Conservation (phyloP, 164 flowering plant species). For the Aristolochia contorta region DNA sequence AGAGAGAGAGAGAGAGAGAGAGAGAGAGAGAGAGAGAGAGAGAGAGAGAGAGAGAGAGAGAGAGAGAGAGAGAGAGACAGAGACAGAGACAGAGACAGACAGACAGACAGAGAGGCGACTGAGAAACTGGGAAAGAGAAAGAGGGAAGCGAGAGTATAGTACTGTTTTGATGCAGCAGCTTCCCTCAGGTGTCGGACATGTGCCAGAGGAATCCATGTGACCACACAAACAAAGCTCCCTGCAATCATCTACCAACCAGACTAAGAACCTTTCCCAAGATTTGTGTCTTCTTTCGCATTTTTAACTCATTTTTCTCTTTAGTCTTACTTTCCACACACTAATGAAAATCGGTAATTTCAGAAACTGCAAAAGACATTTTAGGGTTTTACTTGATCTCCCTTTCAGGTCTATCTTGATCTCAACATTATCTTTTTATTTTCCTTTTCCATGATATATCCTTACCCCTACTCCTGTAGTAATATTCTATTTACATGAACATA, state of each 20-base stretch:
- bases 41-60: neutral
- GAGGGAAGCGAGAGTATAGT: neutral
- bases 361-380: slow-evolving; percentile 1
- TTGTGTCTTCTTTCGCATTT: slow-evolving; percentile 8
- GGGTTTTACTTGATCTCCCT: neutral
- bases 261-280: slow-evolving; percentile 25
- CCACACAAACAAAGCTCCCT: slow-evolving; percentile 21
- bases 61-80: neutral
- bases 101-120: too few relatives aligned
- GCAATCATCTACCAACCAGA: slow-evolving; percentile 26
- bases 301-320: neutral
- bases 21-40: neutral
- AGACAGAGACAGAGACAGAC: too few relatives aligned
- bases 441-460: neutral
- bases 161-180: neutral
- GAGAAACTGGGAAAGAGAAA: neutral
- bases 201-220: slow-evolving; percentile 47
- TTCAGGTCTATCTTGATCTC: too few relatives aligned
- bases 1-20: neutral
- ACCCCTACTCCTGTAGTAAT: too few relatives aligned
- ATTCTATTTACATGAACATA: too few relatives aligned
- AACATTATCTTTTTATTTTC: neutral
- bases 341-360: neutral
- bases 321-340: neutral
- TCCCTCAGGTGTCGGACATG: slow-evolving; percentile 21